A percentile compares a stretch with the other conserved stretches of the same genome.
phyloP scores from a whole-genome alignment of 805 yeast genomes.

The Pichia scutulata region DNA sequence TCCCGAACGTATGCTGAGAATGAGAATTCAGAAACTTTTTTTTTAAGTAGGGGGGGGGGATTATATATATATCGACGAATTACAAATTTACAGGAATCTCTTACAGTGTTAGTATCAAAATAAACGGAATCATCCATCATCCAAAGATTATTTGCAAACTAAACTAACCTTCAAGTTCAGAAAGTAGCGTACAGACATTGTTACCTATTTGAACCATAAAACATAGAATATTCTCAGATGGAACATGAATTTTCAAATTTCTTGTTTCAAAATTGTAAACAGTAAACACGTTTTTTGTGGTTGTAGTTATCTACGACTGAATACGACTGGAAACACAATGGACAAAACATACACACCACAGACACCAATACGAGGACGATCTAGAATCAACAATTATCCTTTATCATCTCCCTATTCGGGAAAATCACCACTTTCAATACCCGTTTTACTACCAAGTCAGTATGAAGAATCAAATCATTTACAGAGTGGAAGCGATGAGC shows the following conservation, averaged over 20 bases:
- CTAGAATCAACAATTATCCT: not conserved
- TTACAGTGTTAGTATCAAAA: too few species aligned
- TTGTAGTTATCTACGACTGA: not conserved
- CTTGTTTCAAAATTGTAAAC: not conserved
- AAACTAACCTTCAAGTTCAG: not conserved
- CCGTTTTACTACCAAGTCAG: constrained; percentile 4
- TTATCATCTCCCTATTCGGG: constrained; percentile 12
- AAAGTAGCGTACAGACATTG: too few species aligned
- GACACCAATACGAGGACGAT: not conserved
- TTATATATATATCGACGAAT: too few species aligned
- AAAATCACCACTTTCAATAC: constrained; percentile 11
- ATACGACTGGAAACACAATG: not conserved
- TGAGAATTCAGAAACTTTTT: too few species aligned
- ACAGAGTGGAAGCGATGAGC: not conserved
- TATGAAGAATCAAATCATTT: not conserved
- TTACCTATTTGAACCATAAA: too few species aligned
- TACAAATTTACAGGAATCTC: too few species aligned
- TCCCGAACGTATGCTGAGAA: not conserved
- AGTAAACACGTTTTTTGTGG: not conserved
- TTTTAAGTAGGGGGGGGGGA: too few species aligned
- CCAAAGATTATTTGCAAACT: too few species aligned
- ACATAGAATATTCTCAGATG: too few species aligned
- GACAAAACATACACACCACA: not conserved
- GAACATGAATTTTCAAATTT: not conserved
- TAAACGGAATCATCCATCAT: too few species aligned